Base-by-base conservation (phyloP, 352 stramenopile species). In the Pythium phragmitis region DNA sequence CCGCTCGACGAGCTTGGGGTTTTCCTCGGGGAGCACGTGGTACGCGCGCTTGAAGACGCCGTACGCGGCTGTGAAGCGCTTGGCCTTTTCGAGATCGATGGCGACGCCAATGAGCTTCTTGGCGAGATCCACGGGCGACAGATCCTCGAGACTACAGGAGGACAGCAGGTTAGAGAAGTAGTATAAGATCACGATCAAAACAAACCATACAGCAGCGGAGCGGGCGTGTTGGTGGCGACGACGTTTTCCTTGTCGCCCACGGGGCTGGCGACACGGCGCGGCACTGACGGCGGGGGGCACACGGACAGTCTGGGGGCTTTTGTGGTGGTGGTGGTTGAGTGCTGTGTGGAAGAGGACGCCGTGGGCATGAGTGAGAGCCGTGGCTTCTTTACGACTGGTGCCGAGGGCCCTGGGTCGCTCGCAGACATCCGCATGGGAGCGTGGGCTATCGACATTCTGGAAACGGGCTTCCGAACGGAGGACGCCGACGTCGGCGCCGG, bases 81-180 rank as follows among this genome's bases (percentile, higher is more conserved):
- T 65, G 45, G 69, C 75, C 45, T 75, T 83, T 52, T 89, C 78
- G 19, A 87, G 68, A 19, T 68, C 68, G 23, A 89, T 82, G 0
- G 79, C 80, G 17, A 82, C 48, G n/a, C 61, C 55, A 36, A 89
- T 79, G 33, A 89, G 72, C n/a, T 78, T 69, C 56, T 89, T 89
- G 2, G 79, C 80, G 4, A 84, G 60, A 17, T 80, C n/a, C 21
- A 77, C 65, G 0, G 73, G 58, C 16, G 68, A 69, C 21, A 67
- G 37, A 14, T 85, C 70, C 19, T 70, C 60, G 2, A 67, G 14
- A 16, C 64, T 70, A 41, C 21, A 52, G 3, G 34, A 6, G 33
- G 42, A 50, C 47, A 41, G 17, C n/a, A 56, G 21, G 14, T 46
- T 46, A 46, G 39, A 21, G 6, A 46, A 46, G 16, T 19, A 17